These are phyloP conservation scores for Psilocybe cyanescens DNA, from an alignment of 768 basidiomycete genomes.

Conservation along the genomic window DNA sequence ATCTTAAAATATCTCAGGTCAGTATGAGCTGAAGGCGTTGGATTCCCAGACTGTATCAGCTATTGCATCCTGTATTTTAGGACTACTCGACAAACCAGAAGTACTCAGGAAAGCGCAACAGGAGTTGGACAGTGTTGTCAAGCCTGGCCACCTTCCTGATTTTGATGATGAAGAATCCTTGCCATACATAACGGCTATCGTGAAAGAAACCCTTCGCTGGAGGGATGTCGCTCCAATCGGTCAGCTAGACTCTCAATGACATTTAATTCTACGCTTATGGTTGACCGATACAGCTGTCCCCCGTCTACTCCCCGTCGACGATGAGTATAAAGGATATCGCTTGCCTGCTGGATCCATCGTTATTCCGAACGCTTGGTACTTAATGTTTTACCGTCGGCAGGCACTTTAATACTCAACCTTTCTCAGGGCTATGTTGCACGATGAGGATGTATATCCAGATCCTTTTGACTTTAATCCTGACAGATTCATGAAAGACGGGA, in stretches of 20 bases:
- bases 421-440: constrained; percentile 45
- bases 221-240: too few species aligned
- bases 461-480: constrained; percentile 44
- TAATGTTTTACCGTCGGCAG: not conserved
- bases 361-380: not conserved
- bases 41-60: constrained; percentile 27
- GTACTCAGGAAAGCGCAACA: too few species aligned
- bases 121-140: not conserved
- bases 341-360: constrained; percentile 34
- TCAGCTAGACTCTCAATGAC: too few species aligned
- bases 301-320: constrained; percentile 19
- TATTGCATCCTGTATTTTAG: constrained; percentile 31
- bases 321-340: constrained; percentile 32
- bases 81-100: too few species aligned
- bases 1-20: not conserved
- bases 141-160: constrained; percentile 33
- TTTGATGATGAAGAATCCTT: constrained; percentile 30
- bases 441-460: constrained; percentile 25
- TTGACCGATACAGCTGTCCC: not conserved
- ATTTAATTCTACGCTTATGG: too few species aligned
- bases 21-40: not conserved
- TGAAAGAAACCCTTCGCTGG: too few species aligned
- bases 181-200: constrained; percentile 22
- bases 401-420: not conserved
- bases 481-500: constrained; percentile 36